Base-by-base conservation (phyloP, 1,139 yeast genomes). In the Blastobotrys persicus region DNA sequence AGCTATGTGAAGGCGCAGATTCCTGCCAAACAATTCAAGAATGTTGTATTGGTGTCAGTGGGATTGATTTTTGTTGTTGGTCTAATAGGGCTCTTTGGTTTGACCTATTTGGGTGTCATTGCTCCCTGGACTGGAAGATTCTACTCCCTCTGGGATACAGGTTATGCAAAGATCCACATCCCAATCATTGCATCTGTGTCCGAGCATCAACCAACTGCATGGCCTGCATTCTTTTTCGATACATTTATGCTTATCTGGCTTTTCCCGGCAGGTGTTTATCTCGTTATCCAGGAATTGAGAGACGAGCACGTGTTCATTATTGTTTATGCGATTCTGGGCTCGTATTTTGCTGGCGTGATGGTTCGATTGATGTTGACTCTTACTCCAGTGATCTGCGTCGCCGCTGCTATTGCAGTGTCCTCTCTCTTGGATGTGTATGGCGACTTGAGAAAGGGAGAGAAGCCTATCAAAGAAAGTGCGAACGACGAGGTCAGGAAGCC, bases 51-150 rank as follows among this genome's bases (percentile, higher is more conserved):
- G 35, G 79, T 83, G 17, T 78, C 88, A 1, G 71, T 87, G 48
- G 68, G 73, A 1, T 62, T 79, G 26, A 76, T 88, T 51, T 72
- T 81, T 38, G 63, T 72, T 11, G 60, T 86, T 35, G 95, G 96
- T 48, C 65, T 88, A 47, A 76, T 77, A 11, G 95, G 85, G 14
- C 76, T 94, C 52, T 78, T 88, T 48, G 81, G 79, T 6, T 81
- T 94, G 62, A 92, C 98, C 13, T 85, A 88, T 55, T 74, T 89
- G 52, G 98, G 98, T 14, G 82, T 85, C 70, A 92, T 94, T 69
- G 98, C 98, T 42, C 99, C 99, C 50, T 94, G 98, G 98, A 89
- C 97, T 18, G 99, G 99, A 58, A 85, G 99, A 70, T 94, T 94
- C 75, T 94, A 94, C 73, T 91, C 98, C 3, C 75, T 94, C 59